phyloP scores from a whole-genome alignment of 495 filamentous ascomycete species.

The Rhizodiscina lignyota region DNA sequence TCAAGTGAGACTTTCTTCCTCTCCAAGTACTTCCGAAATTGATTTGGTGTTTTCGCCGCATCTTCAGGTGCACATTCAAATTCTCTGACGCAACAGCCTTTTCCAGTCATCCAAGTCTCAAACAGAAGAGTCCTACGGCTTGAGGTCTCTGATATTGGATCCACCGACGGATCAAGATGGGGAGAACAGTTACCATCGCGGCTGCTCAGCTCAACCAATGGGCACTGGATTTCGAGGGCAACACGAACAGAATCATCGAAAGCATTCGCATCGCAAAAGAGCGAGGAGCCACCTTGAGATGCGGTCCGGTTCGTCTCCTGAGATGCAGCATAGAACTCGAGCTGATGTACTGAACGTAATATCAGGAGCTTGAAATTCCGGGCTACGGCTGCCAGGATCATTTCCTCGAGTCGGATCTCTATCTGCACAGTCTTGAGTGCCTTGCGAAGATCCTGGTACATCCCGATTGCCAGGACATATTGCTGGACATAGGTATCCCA shows the following conservation, averaged over 20 bases:
- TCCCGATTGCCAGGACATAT: conserved; percentile 50
- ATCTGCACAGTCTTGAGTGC: conserved; percentile 56
- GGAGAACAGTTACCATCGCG: too few relatives aligned
- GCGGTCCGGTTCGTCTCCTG: neutral
- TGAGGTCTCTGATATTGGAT: too few relatives aligned
- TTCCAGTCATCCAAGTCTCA: too few relatives aligned
- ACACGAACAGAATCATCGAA: conserved; percentile 57
- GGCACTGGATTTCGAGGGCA: conserved; percentile 69
- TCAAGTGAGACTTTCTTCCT: too few relatives aligned
- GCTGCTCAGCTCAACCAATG: too few relatives aligned
- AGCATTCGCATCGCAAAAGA: conserved; percentile 56
- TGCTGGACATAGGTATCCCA: conserved; percentile 38
- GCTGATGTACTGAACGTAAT: too few relatives aligned
- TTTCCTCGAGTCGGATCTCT: conserved; percentile 45
- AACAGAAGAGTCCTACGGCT: too few relatives aligned
- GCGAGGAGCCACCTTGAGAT: conserved; percentile 48
- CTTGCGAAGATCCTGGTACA: conserved; percentile 47
- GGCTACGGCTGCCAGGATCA: conserved; percentile 65
- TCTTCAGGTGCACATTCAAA: too few relatives aligned
- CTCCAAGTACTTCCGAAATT: too few relatives aligned
- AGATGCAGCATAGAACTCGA: neutral
- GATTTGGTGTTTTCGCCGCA: too few relatives aligned
- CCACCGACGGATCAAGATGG: too few relatives aligned
- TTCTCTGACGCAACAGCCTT: too few relatives aligned
- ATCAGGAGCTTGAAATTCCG: conserved; percentile 55